Evolutionary conservation across 768 basidiomycete species (phyloP).

Genomic region (Russula griseocarnosa): DNA sequence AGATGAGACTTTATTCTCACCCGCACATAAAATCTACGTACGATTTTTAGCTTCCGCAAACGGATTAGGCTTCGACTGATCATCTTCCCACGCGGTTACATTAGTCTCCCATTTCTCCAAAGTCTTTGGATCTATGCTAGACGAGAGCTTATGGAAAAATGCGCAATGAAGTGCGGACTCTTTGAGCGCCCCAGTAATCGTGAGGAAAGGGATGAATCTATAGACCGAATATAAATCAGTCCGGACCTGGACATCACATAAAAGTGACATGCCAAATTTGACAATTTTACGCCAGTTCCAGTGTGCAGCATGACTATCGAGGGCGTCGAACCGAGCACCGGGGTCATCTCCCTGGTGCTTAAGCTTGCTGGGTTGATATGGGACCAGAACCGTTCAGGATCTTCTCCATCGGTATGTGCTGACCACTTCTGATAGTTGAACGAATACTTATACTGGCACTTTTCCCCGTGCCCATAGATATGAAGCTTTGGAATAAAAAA

Average conservation of each 20-base stretch:
- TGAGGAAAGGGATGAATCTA: not conserved
- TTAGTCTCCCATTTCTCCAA: not conserved
- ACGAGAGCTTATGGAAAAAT: not conserved
- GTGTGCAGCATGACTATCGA: not conserved
- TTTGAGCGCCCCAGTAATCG: not conserved
- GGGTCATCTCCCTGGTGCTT: not conserved
- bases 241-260: not conserved
- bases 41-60: not conserved
- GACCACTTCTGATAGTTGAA: constrained; percentile 3
- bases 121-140: not conserved
- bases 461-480: not conserved
- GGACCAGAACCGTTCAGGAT: not conserved
- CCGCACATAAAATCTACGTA: not conserved
- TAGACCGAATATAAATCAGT: not conserved
- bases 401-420: not conserved
- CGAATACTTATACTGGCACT: not conserved
- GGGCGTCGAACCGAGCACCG: not conserved
- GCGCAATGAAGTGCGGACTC: not conserved
- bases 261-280: not conserved
- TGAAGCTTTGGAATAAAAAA: constrained; percentile 1
- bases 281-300: not conserved
- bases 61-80: not conserved
- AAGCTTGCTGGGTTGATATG: constrained; percentile 1
- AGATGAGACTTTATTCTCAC: not conserved
- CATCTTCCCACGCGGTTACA: not conserved